These are phyloP conservation scores for Gossypium lobatum DNA, from an alignment of 441 rosid genomes.

Conservation along the genomic window DNA sequence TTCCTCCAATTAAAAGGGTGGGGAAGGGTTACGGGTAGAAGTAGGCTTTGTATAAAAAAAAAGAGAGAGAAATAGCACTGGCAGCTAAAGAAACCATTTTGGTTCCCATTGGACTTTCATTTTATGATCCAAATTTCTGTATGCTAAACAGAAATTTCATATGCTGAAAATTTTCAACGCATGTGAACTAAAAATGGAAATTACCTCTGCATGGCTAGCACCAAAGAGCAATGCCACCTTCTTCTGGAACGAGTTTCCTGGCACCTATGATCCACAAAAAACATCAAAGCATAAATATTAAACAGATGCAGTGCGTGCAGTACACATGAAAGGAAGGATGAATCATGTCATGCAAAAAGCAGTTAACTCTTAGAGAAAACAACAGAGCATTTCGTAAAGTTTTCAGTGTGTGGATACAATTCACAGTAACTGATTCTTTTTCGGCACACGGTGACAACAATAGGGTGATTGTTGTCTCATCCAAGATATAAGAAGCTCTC, in stretches of 20 bases:
- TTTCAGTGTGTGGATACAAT: neutral
- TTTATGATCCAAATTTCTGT: neutral
- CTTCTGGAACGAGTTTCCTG: slow-evolving; percentile 96
- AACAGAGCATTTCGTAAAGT: neutral
- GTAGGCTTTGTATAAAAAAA: neutral
- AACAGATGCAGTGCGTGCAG: slow-evolving; percentile 2
- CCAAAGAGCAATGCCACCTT: slow-evolving; percentile 83
- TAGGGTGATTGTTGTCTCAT: neutral
- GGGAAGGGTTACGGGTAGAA: too few relatives aligned
- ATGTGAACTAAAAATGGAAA: slow-evolving; percentile 13
- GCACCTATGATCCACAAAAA: slow-evolving; percentile 42
- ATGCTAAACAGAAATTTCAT: neutral
- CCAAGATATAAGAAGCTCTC: neutral
- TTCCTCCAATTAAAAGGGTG: too few relatives aligned
- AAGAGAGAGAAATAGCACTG: neutral
- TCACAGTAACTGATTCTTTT: neutral
- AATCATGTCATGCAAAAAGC: neutral
- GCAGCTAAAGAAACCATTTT: slow-evolving; percentile 44
- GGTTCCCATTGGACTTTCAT: slow-evolving; percentile 48
- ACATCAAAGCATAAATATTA: neutral
- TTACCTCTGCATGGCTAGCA: slow-evolving; percentile 72
- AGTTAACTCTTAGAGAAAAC: neutral
- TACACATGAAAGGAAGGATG: neutral
- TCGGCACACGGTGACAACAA: neutral
- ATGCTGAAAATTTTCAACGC: neutral